A percentile compares a stretch with the other conserved stretches of the same genome.
phyloP scores from a whole-genome alignment of 1,284 basidiomycete species.

The Flammula alnicola region DNA sequence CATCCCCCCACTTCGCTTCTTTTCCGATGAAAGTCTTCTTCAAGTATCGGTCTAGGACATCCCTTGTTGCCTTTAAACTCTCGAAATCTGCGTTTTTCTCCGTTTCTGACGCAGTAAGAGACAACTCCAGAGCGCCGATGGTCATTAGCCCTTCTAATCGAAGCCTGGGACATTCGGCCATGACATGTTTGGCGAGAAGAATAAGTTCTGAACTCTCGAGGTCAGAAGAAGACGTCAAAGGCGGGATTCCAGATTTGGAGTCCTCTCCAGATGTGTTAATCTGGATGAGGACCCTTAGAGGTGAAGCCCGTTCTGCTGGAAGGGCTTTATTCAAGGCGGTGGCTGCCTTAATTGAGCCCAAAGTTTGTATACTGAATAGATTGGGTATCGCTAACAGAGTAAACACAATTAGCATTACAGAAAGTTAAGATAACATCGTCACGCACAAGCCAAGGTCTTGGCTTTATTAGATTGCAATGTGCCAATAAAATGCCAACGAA shows the following conservation, averaged over 20 bases:
- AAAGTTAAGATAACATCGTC: slow-evolving; percentile 5
- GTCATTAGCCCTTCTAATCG: slow-evolving; percentile 93
- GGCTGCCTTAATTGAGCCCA: slow-evolving; percentile 88
- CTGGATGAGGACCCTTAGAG: slow-evolving; percentile 85
- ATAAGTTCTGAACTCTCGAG: slow-evolving; percentile 55
- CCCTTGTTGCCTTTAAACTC: slow-evolving; percentile 66
- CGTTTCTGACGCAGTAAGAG: slow-evolving; percentile 58
- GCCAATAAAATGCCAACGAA: slow-evolving; percentile 98
- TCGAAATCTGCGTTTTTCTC: slow-evolving; percentile 87
- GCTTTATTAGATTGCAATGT: slow-evolving; percentile 95
- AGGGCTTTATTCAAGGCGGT: slow-evolving; percentile 83
- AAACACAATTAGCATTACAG: not conserved
- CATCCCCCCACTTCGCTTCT: slow-evolving; percentile 52
- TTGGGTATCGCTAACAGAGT: slow-evolving; percentile 82
- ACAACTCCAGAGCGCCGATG: slow-evolving; percentile 85
- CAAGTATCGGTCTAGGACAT: slow-evolving; percentile 55
- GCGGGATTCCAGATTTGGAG: slow-evolving; percentile 84
- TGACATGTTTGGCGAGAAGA: slow-evolving; percentile 75
- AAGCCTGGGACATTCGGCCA: slow-evolving; percentile 76
- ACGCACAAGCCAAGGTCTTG: slow-evolving; percentile 84
- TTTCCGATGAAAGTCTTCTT: slow-evolving; percentile 36
- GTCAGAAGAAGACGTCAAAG: slow-evolving; percentile 46
- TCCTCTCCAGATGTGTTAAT: slow-evolving; percentile 95
- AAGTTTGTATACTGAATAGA: slow-evolving; percentile 87
- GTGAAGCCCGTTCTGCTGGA: slow-evolving; percentile 48